phyloP scores from a whole-genome alignment of 208 protist genomes.

The Trypanosoma rangeli region DNA sequence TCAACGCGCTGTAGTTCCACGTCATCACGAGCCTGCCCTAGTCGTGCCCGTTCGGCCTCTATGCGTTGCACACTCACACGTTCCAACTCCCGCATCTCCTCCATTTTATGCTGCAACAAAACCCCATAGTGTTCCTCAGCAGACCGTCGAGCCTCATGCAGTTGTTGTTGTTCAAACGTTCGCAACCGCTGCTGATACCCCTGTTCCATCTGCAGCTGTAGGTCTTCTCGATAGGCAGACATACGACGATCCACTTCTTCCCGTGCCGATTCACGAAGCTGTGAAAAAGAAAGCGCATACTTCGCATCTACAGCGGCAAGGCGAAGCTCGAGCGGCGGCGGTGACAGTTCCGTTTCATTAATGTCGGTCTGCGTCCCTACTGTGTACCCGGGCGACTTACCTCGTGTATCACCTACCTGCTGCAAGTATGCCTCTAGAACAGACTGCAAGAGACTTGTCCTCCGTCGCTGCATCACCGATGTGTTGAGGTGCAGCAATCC shows the following conservation, averaged over 20 bases:
- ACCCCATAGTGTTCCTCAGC: conserved; percentile 55
- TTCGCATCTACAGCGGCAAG: conserved; percentile 87
- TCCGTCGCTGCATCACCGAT: conserved; percentile 18
- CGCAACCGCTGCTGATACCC: conserved; percentile 76
- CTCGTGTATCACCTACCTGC: conserved; percentile 11
- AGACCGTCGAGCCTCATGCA: conserved; percentile 54
- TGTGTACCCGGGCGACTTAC: conserved; percentile 7
- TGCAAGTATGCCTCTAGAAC: conserved; percentile 41
- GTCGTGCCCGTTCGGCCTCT: conserved; percentile 68
- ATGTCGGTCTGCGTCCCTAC: conserved; percentile 63
- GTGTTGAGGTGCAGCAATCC: conserved; percentile 50
- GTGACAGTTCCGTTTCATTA: conserved; percentile 23
- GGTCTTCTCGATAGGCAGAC: conserved; percentile 66
- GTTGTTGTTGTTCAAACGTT: conserved; percentile 54
- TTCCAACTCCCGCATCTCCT: conserved; percentile 66
- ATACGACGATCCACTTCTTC: conserved; percentile 77
- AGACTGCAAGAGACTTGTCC: conserved; percentile 65
- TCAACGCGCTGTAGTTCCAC: conserved; percentile 63
- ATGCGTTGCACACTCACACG: conserved; percentile 43
- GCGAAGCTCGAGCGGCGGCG: conserved; percentile 74
- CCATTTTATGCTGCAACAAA: conserved; percentile 56
- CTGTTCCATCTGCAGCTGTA: conserved; percentile 65
- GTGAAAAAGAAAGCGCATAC: conserved; percentile 78
- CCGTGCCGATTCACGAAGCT: conserved; percentile 56
- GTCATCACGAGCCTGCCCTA: conserved; percentile 57